Conservation (phyloP, 768 basidiomycete species). For the Russula vinacea region DNA sequence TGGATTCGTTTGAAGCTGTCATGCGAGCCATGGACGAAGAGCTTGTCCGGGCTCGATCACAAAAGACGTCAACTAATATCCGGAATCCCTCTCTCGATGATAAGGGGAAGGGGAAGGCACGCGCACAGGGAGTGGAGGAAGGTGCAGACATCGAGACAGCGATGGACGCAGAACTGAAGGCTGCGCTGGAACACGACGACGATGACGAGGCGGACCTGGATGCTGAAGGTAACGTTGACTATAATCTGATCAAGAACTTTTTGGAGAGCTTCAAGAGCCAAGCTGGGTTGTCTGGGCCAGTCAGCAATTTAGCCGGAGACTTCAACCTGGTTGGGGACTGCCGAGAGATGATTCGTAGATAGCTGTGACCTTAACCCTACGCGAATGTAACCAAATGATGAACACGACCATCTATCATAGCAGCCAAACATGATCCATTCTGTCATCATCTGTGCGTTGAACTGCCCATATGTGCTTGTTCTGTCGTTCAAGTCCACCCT, state of each 20-base stretch:
- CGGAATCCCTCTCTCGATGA: conserved; percentile 20
- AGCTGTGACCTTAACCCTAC: conserved; percentile 22
- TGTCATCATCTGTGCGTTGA: conserved; percentile 29
- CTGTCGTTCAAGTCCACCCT: conserved; percentile 7
- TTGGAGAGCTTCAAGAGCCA: conserved; percentile 95
- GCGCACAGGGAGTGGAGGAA: conserved; percentile 43
- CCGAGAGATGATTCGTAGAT: conserved; percentile 56
- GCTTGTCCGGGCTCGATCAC: conserved; percentile 49
- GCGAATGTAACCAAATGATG: background rate
- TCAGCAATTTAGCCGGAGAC: conserved; percentile 78
- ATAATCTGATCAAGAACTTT: conserved; percentile 93
- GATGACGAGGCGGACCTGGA: conserved; percentile 56
- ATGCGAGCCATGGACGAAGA: conserved; percentile 96
- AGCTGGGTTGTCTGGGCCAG: conserved; percentile 84
- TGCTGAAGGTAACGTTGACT: conserved; percentile 59
- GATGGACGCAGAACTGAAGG: conserved; percentile 85
- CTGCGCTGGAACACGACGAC: conserved; percentile 53
- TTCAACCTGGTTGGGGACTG: conserved; percentile 70
- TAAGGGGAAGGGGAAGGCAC: conserved; percentile 48
- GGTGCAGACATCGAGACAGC: conserved; percentile 73
- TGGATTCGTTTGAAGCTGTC: conserved; percentile 92
- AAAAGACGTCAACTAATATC: conserved; percentile 18
- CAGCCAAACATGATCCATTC: conserved; percentile 28
- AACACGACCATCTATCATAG: background rate
- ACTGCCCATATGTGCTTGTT: background rate